Percentiles rank a stretch among this genome's conserved stretches.
These are phyloP conservation scores for Mesotaenium endlicherianum DNA, from an alignment of 139 green algal species.

Conservation along the genomic window DNA sequence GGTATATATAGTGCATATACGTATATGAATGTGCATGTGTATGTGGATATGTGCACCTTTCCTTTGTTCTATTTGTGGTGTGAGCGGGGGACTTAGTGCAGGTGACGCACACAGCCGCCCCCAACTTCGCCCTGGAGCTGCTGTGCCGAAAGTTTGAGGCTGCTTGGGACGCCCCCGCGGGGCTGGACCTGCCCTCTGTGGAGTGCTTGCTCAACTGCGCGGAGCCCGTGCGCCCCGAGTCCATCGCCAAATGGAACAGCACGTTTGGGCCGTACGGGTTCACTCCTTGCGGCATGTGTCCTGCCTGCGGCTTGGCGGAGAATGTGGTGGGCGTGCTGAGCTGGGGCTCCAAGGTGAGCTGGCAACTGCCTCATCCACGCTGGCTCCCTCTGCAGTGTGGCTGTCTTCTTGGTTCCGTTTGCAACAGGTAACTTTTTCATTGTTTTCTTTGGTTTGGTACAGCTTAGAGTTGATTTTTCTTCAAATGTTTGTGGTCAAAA, in stretches of 20 bases:
- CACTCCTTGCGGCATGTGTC: slow-evolving; percentile 19
- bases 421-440: too few relatives aligned
- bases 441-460: too few relatives aligned
- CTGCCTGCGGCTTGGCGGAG: slow-evolving; percentile 39
- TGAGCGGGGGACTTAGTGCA: not conserved
- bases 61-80: too few relatives aligned
- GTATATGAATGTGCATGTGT: too few relatives aligned
- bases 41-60: too few relatives aligned
- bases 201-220: slow-evolving; percentile 34
- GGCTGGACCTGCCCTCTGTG: slow-evolving; percentile 26
- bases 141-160: slow-evolving; percentile 1
- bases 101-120: slow-evolving; percentile 42
- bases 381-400: too few relatives aligned
- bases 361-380: too few relatives aligned
- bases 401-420: not conserved
- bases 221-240: slow-evolving; percentile 20
- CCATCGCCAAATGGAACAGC: slow-evolving; percentile 27
- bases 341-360: slow-evolving; percentile 24
- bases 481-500: too few relatives aligned
- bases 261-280: slow-evolving; percentile 12
- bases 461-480: too few relatives aligned
- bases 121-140: slow-evolving; percentile 45
- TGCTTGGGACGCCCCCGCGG: not conserved
- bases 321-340: slow-evolving; percentile 9
- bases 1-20: too few relatives aligned